Evolutionary conservation across 2,329 filamentous ascomycete species (phyloP).

Genomic region (Gyromitra esculenta): DNA sequence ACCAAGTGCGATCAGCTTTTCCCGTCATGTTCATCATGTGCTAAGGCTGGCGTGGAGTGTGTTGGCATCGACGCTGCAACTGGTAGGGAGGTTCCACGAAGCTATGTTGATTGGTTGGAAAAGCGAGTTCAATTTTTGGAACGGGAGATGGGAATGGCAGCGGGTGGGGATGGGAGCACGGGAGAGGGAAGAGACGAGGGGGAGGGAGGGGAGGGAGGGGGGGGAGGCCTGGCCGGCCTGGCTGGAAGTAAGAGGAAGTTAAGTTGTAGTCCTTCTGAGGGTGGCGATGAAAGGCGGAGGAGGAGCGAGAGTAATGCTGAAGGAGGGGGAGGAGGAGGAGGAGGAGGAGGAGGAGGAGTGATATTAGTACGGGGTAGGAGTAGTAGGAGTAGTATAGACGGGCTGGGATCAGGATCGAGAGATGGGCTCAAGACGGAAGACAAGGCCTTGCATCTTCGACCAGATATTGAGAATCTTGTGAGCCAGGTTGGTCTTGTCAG

Average conservation of each 20-base stretch:
- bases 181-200: not conserved
- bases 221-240: not conserved
- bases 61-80: slow-evolving; percentile 58
- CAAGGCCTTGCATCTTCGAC: slow-evolving; percentile 51
- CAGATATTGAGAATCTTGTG: slow-evolving; percentile 55
- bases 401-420: slow-evolving; percentile 19
- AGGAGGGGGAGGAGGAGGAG: slow-evolving; percentile 24
- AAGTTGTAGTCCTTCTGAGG: slow-evolving; percentile 20
- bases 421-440: slow-evolving; percentile 39
- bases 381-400: slow-evolving; percentile 15
- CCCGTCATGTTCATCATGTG: slow-evolving; percentile 56
- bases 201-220: slow-evolving; percentile 1
- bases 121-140: slow-evolving; percentile 57
- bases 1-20: slow-evolving; percentile 58
- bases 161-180: not conserved
- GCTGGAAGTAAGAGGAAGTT: slow-evolving; percentile 41
- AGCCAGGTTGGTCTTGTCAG: slow-evolving; percentile 54
- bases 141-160: slow-evolving; percentile 42
- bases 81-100: slow-evolving; percentile 57
- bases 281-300: slow-evolving; percentile 27
- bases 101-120: slow-evolving; percentile 58
- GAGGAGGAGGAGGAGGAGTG: slow-evolving; percentile 35
- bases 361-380: slow-evolving; percentile 9
- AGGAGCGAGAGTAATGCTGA: slow-evolving; percentile 36
- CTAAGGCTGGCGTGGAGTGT: slow-evolving; percentile 57